Conservation (phyloP, 768 basidiomycete genomes). For the Flagelloscypha sp. region DNA sequence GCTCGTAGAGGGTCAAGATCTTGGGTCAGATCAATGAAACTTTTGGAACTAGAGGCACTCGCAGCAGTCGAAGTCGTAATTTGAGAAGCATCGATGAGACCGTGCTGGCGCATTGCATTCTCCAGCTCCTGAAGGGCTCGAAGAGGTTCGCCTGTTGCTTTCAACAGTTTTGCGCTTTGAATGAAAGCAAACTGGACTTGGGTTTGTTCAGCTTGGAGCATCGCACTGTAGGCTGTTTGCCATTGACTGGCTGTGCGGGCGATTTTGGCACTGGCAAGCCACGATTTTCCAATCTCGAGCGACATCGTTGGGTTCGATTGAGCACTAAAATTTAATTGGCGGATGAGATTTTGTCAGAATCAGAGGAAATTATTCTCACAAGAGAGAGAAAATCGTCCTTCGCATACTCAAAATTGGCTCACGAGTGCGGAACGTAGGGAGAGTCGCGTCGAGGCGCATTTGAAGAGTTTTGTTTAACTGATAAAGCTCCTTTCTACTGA, state of each 20-base stretch:
- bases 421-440: conserved; percentile 81
- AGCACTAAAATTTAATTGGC: conserved; percentile 7
- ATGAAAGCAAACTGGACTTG: conserved; percentile 73
- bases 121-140: conserved; percentile 85
- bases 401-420: conserved; percentile 89
- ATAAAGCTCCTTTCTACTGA: conserved; percentile 28
- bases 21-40: conserved; percentile 50
- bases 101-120: conserved; percentile 50
- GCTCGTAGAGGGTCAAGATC: conserved; percentile 18
- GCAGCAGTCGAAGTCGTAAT: conserved; percentile 27
- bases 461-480: conserved; percentile 44
- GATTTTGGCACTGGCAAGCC: conserved; percentile 92
- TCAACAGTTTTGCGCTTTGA: conserved; percentile 82
- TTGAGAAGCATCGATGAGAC: conserved; percentile 41
- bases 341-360: neutral
- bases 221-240: conserved; percentile 95
- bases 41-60: too few relatives aligned
- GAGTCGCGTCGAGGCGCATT: conserved; percentile 62
- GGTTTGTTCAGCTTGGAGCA: conserved; percentile 78
- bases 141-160: conserved; percentile 69
- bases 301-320: conserved; percentile 31
- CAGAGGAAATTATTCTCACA: conserved; percentile 33
- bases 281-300: conserved; percentile 69
- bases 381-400: conserved; percentile 69
- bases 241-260: conserved; percentile 92